A percentile compares a stretch with the other conserved stretches of the same genome.
Evolutionary conservation across 176 grass and related monocot genomes (phyloP).

Genomic region (Zoysia japonica): DNA sequence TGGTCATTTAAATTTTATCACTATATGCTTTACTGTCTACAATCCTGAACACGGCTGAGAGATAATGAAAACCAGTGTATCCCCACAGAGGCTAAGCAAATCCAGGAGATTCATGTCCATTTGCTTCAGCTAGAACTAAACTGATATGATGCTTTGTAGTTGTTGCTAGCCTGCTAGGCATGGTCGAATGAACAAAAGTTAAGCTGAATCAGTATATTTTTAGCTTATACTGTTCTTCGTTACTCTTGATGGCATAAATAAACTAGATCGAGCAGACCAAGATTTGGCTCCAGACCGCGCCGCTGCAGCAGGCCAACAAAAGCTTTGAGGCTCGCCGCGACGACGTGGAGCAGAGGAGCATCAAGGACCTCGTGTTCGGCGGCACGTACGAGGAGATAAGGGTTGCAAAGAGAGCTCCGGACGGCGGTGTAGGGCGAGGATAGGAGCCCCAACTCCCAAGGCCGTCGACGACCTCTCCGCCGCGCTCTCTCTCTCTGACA

Average conservation of each 20-base stretch:
- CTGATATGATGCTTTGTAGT: too few species aligned
- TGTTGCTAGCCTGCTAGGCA: too few species aligned
- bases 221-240: too few species aligned
- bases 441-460: conserved; percentile 48
- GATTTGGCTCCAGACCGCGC: conserved; percentile 63
- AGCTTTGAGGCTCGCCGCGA: conserved; percentile 23
- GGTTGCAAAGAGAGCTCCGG: conserved; percentile 47
- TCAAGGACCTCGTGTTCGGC: conserved; percentile 55
- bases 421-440: conserved; percentile 66
- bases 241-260: too few species aligned
- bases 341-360: conserved; percentile 41
- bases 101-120: too few species aligned
- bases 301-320: conserved; percentile 41
- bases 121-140: too few species aligned
- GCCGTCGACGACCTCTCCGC: conserved; percentile 74
- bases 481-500: conserved; percentile 58
- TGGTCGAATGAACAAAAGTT: too few species aligned
- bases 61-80: too few species aligned
- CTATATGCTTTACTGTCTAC: too few species aligned
- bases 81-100: too few species aligned
- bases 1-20: not conserved
- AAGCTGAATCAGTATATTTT: too few species aligned
- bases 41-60: too few species aligned
- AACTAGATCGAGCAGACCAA: conserved; percentile 64
- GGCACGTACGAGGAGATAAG: conserved; percentile 55